Conservation (phyloP, 345 rosid genomes). For the Moringa oleifera region DNA sequence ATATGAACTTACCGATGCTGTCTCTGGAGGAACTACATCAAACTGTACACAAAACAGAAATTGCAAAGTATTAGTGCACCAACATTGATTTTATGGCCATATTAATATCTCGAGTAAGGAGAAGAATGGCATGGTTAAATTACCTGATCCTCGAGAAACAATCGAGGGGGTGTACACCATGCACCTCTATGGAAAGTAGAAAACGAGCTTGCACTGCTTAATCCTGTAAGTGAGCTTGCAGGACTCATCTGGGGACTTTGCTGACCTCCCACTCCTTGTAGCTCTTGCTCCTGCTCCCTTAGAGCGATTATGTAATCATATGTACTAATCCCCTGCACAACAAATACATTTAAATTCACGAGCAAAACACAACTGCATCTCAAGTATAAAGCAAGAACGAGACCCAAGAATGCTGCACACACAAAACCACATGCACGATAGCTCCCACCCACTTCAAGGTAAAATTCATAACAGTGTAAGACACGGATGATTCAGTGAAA, state of each 20-base stretch:
- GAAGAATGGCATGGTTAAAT: background rate
- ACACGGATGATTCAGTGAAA: background rate
- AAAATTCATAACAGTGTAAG: no score
- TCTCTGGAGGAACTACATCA: conserved; percentile 98
- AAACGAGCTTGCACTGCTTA: conserved; percentile 96
- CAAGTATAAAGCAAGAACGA: background rate
- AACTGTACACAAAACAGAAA: conserved; percentile 40
- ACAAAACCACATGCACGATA: background rate
- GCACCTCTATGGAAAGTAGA: conserved; percentile 90
- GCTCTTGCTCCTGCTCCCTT: conserved; percentile 97
- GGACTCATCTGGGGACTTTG: conserved; percentile 97
- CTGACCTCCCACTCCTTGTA: conserved; percentile 76
- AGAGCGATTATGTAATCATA: conserved; percentile 96
- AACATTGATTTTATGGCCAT: background rate
- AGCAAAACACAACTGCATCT: background rate
- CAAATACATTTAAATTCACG: background rate
- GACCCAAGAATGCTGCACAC: background rate
- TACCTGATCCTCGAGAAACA: conserved; percentile 98
- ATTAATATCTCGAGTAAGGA: background rate
- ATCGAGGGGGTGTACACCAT: conserved; percentile 97
- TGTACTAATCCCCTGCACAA: conserved; percentile 84
- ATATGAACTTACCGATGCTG: conserved; percentile 87
- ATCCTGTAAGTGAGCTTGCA: conserved; percentile 89
- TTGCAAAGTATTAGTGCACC: conserved; percentile 3
- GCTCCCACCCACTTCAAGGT: no score